Conservation (phyloP, 2,329 filamentous ascomycete genomes). For the Pleomassaria siparia region DNA sequence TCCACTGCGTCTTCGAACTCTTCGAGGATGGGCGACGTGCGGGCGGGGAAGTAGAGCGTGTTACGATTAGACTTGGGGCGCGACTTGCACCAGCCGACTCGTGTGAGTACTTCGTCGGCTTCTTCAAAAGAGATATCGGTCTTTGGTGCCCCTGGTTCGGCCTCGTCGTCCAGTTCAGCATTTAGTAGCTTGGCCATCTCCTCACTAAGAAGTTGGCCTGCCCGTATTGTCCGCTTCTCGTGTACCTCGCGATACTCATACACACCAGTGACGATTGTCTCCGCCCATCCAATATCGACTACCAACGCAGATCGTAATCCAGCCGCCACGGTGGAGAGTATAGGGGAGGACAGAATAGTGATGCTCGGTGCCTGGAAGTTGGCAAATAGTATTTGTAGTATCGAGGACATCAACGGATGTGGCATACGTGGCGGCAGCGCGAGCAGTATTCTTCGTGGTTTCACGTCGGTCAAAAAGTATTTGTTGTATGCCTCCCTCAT, state of each 20-base stretch:
- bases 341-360: constrained; percentile 75
- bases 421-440: constrained; percentile 78
- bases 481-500: constrained; percentile 81
- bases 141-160: constrained; percentile 24
- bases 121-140: constrained; percentile 63
- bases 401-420: constrained; percentile 72
- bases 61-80: constrained; percentile 30
- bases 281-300: constrained; percentile 89
- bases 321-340: constrained; percentile 74
- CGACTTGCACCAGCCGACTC: constrained; percentile 73
- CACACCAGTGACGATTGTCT: constrained; percentile 81
- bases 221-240: constrained; percentile 70
- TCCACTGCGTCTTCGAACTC: constrained; percentile 47
- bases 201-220: constrained; percentile 70
- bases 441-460: constrained; percentile 72
- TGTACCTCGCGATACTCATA: constrained; percentile 88
- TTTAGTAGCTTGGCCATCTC: constrained; percentile 68
- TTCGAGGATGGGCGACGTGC: constrained; percentile 43
- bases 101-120: constrained; percentile 75
- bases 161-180: constrained; percentile 42
- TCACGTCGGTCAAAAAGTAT: constrained; percentile 71
- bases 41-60: constrained; percentile 36
- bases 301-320: constrained; percentile 85
- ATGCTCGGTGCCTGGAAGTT: constrained; percentile 79
- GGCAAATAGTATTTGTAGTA: constrained; percentile 77